Conservation (phyloP, 1,139 yeast genomes). For the Zygoascus sp. region DNA sequence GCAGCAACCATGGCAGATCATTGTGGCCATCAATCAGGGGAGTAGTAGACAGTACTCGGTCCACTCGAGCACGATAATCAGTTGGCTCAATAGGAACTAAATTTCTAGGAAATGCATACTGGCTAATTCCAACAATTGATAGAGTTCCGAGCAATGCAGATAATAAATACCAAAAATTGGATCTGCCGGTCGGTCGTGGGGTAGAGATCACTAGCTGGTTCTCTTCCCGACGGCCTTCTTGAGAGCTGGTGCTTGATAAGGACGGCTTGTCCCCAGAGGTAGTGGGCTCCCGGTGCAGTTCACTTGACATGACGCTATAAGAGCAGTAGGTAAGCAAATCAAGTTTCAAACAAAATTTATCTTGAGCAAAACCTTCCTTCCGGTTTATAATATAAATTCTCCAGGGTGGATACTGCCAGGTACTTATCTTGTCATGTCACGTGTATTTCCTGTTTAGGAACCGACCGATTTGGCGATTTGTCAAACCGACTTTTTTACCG, state of each 20-base stretch:
- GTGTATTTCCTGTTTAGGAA: background rate
- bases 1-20: constrained; percentile 19
- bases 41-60: constrained; percentile 12
- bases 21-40: constrained; percentile 21
- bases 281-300: background rate
- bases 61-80: constrained; percentile 3
- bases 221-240: background rate
- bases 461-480: constrained; percentile 1
- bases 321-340: background rate
- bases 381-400: background rate
- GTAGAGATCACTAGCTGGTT: constrained; percentile 1
- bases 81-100: constrained; percentile 1
- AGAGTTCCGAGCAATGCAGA: constrained; percentile 2
- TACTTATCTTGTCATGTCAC: background rate
- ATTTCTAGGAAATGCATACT: constrained; percentile 1
- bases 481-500: background rate
- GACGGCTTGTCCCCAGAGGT: too few species aligned
- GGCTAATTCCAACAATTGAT: constrained; percentile 1
- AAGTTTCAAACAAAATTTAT: background rate
- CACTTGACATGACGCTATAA: background rate
- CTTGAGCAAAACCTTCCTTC: background rate
- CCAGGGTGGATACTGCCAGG: background rate
- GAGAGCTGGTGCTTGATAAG: too few species aligned
- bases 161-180: background rate
- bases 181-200: background rate